phyloP scores from a whole-genome alignment of 306 rosid genomes.

The Chamaecrista fasciculata region DNA sequence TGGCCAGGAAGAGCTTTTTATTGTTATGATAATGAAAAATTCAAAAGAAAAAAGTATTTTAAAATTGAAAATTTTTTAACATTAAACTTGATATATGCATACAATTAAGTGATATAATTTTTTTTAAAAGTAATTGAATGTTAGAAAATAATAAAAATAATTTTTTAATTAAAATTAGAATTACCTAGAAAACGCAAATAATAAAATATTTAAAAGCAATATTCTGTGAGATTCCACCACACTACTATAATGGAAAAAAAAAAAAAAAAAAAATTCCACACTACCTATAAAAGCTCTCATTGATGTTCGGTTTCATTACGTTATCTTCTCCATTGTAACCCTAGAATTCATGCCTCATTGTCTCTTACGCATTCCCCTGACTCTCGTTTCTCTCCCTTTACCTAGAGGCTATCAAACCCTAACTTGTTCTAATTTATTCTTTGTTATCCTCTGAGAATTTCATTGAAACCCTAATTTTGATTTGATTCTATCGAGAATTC shows the following conservation, averaged over 20 bases:
- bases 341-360: conserved; percentile 22
- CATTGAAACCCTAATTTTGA: neutral
- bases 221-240: neutral
- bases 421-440: neutral
- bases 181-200: neutral
- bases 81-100: too few species aligned
- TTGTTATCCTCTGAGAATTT: neutral
- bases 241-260: too few species aligned
- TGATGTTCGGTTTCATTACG: conserved; percentile 11
- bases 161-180: neutral
- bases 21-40: neutral
- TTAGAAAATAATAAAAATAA: neutral
- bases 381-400: neutral
- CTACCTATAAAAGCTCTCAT: conserved; percentile 6
- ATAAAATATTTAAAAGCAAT: neutral
- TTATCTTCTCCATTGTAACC: conserved; percentile 41
- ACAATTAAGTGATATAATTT: too few species aligned
- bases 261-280: neutral
- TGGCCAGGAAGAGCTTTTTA: too few species aligned
- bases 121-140: too few species aligned
- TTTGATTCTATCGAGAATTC: neutral
- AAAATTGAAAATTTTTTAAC: neutral
- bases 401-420: neutral
- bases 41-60: neutral
- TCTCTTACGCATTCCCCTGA: neutral